These are phyloP conservation scores for Xylariaceae sp. DNA, from an alignment of 2,329 filamentous ascomycete genomes.

Conservation along the genomic window DNA sequence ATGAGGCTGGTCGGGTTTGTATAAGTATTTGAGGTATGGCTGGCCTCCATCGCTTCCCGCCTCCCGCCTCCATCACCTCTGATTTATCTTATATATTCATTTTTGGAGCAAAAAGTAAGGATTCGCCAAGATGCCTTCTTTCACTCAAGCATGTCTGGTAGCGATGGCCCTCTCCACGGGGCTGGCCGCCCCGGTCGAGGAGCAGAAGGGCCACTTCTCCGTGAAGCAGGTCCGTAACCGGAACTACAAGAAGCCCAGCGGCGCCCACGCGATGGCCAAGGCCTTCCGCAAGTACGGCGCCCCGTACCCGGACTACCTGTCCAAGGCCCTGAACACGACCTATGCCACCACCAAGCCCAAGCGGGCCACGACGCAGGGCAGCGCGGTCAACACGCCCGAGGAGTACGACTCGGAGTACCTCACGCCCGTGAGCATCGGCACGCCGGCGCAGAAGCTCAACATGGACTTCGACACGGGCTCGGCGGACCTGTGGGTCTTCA, in stretches of 20 bases:
- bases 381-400: conserved; percentile 2
- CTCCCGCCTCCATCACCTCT: too few species aligned
- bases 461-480: conserved; percentile 67
- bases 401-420: conserved; percentile 51
- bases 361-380: conserved; percentile 4
- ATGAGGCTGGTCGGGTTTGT: too few species aligned
- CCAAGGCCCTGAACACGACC: conserved; percentile 2
- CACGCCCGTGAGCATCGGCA: conserved; percentile 56
- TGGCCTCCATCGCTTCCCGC: too few species aligned
- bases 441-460: conserved; percentile 52
- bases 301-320: conserved; percentile 10
- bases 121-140: conserved; percentile 10
- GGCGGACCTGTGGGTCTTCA: conserved; percentile 60
- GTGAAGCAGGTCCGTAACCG: conserved; percentile 12
- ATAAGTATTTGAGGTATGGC: too few species aligned
- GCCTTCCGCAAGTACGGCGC: conserved; percentile 15
- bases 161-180: conserved; percentile 10
- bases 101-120: too few species aligned
- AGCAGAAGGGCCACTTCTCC: conserved; percentile 8
- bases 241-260: conserved; percentile 9
- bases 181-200: conserved; percentile 8
- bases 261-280: conserved; percentile 13
- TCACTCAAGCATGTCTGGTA: conserved; percentile 9
- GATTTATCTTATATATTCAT: too few species aligned
- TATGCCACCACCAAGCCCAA: conserved; percentile 6